Conservation (phyloP, 2,329 filamentous ascomycete species). For the Didymella pinodella region DNA sequence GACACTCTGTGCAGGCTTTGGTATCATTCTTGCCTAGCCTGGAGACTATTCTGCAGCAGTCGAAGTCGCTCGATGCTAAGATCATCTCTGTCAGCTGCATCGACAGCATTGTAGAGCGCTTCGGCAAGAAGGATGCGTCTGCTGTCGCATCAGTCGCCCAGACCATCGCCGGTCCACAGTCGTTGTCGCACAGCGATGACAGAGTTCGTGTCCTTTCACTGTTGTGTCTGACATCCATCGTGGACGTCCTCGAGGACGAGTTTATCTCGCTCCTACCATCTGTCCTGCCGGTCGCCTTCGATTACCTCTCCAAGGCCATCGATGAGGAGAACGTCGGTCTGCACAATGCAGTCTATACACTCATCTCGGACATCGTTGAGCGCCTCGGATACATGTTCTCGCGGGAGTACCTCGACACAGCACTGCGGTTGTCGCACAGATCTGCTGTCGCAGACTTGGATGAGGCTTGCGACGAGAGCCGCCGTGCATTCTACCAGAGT, state of each 20-base stretch:
- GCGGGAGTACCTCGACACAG: constrained; percentile 72
- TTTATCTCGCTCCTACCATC: constrained; percentile 83
- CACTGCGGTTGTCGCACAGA: constrained; percentile 74
- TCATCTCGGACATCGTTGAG: constrained; percentile 80
- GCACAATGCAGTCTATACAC: constrained; percentile 82
- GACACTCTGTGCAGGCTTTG: constrained; percentile 72
- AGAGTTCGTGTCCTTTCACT: constrained; percentile 83
- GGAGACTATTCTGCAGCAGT: constrained; percentile 76
- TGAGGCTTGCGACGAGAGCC: constrained; percentile 69
- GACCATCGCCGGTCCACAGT: constrained; percentile 77
- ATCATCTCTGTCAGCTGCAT: constrained; percentile 88
- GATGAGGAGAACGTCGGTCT: constrained; percentile 65
- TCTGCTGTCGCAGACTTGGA: constrained; percentile 72
- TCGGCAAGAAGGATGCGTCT: constrained; percentile 87
- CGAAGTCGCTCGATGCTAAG: constrained; percentile 76
- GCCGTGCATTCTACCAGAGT: constrained; percentile 74
- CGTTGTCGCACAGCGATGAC: constrained; percentile 76
- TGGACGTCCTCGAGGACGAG: constrained; percentile 85
- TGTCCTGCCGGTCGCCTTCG: constrained; percentile 75
- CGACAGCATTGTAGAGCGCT: constrained; percentile 92
- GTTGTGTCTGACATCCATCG: constrained; percentile 85
- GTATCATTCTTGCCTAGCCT: constrained; percentile 82
- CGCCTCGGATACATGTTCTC: constrained; percentile 91
- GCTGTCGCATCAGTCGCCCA: constrained; percentile 77
- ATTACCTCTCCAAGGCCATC: constrained; percentile 73